These are phyloP conservation scores for Grosmannia serpens DNA, from an alignment of 2,329 filamentous ascomycete species.

Conservation along the genomic window DNA sequence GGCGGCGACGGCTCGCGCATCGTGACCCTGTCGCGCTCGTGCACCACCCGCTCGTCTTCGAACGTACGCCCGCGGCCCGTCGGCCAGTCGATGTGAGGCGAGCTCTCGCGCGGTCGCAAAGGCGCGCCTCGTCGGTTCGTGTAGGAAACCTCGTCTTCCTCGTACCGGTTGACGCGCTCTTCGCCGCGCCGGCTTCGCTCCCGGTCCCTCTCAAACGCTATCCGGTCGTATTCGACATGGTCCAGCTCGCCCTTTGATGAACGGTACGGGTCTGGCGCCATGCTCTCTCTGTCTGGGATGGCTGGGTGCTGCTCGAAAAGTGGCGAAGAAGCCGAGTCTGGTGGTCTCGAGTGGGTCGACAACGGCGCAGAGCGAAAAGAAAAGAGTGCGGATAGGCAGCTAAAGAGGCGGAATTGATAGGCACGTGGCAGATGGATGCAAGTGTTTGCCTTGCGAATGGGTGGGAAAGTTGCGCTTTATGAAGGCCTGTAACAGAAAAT, in stretches of 20 bases:
- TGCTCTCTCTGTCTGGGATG: not conserved
- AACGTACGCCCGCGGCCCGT: constrained; percentile 28
- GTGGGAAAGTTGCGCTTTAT: not conserved
- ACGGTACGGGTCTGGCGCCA: constrained; percentile 10
- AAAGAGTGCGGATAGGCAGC: not conserved
- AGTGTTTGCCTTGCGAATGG: not conserved
- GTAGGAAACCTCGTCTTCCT: not conserved
- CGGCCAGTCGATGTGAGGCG: constrained; percentile 18
- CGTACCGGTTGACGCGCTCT: constrained; percentile 31
- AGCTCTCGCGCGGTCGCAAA: constrained; percentile 12
- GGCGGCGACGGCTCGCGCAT: constrained; percentile 19
- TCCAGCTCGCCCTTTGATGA: constrained; percentile 5
- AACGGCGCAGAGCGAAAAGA: not conserved
- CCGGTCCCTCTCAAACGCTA: constrained; percentile 28
- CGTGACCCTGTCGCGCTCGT: constrained; percentile 28
- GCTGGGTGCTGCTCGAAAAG: not conserved
- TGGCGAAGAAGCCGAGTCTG: not conserved
- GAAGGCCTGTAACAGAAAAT: not conserved
- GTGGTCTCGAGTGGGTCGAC: not conserved
- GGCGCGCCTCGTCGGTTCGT: not conserved
- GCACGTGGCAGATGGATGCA: not conserved
- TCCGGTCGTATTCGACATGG: constrained; percentile 37
- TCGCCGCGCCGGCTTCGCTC: constrained; percentile 37
- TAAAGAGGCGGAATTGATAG: not conserved
- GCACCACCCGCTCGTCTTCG: constrained; percentile 33